Conservation (phyloP, 1,139 yeast species). For the Candida pseudocylindracea region DNA sequence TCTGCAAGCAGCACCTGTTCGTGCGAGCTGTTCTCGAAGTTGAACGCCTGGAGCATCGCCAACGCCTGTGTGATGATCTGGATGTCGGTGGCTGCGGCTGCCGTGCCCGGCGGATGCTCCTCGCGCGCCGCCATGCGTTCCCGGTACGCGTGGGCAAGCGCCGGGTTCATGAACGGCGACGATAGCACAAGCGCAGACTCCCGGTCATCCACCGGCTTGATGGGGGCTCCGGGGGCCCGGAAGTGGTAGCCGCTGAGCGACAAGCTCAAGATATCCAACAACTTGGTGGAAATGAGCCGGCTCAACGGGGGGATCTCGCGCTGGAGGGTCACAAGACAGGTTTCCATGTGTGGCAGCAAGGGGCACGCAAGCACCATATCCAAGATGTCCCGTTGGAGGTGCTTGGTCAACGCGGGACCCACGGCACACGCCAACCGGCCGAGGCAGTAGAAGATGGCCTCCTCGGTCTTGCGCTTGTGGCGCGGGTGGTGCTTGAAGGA, state of each 20-base stretch:
- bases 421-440: constrained; percentile 75
- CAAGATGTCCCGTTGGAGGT: constrained; percentile 60
- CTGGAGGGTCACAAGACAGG: constrained; percentile 45
- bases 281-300: constrained; percentile 43
- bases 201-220: constrained; percentile 9
- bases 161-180: constrained; percentile 33
- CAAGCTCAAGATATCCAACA: constrained; percentile 50
- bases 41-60: constrained; percentile 51
- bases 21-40: constrained; percentile 26
- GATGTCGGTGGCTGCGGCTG: constrained; percentile 21
- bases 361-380: constrained; percentile 68
- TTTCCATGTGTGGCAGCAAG: constrained; percentile 57
- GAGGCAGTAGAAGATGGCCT: constrained; percentile 76
- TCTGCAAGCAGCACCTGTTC: constrained; percentile 44
- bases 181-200: no score
- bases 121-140: constrained; percentile 49
- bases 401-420: constrained; percentile 89
- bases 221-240: constrained; percentile 79
- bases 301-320: constrained; percentile 65
- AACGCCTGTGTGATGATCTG: constrained; percentile 43
- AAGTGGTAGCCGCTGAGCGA: constrained; percentile 71
- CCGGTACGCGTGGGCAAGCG: constrained; percentile 57
- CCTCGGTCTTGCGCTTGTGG: constrained; percentile 46
- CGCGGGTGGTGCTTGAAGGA: constrained; percentile 19
- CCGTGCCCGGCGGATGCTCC: constrained; percentile 13